Evolutionary conservation across 192 early-diverging fungal species (phyloP).

Genomic region (Mortierella antarctica): DNA sequence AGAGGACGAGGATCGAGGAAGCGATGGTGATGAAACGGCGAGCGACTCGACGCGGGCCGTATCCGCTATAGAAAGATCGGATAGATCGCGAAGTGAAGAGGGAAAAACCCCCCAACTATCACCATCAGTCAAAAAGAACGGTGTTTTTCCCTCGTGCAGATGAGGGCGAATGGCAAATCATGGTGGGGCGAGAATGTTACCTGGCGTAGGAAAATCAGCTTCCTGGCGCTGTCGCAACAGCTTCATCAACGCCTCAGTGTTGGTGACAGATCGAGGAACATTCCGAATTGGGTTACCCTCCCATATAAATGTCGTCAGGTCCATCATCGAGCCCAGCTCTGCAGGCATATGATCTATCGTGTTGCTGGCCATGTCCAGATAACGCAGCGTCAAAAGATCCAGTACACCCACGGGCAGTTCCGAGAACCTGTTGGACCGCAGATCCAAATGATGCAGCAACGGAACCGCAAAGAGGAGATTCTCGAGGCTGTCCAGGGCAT

Average conservation of each 20-base stretch:
- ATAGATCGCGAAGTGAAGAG: neutral
- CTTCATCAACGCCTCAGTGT: constrained; percentile 56
- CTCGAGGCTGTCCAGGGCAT: constrained; percentile 47
- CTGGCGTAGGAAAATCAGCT: constrained; percentile 28
- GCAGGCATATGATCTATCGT: constrained; percentile 53
- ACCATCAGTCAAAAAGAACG: neutral
- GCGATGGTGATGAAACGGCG: constrained; percentile 15
- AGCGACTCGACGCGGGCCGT: constrained; percentile 37
- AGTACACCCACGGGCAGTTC: constrained; percentile 56
- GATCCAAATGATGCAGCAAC: constrained; percentile 55
- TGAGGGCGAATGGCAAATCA: neutral
- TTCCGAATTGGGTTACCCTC: constrained; percentile 63
- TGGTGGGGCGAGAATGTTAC: constrained; percentile 12
- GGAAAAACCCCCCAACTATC: neutral
- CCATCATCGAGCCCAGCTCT: constrained; percentile 56
- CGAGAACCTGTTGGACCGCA: constrained; percentile 56
- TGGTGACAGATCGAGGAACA: constrained; percentile 42
- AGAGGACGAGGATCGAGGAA: neutral
- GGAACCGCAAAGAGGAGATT: constrained; percentile 37
- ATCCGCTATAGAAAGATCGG: constrained; percentile 15
- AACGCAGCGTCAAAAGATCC: constrained; percentile 43
- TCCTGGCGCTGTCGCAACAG: constrained; percentile 52
- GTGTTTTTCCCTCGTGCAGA: neutral
- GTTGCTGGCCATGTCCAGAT: constrained; percentile 64
- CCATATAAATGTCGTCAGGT: constrained; percentile 59